Evolutionary conservation across 441 rosid genomes (phyloP).

Genomic region (Codiaeum variegatum): DNA sequence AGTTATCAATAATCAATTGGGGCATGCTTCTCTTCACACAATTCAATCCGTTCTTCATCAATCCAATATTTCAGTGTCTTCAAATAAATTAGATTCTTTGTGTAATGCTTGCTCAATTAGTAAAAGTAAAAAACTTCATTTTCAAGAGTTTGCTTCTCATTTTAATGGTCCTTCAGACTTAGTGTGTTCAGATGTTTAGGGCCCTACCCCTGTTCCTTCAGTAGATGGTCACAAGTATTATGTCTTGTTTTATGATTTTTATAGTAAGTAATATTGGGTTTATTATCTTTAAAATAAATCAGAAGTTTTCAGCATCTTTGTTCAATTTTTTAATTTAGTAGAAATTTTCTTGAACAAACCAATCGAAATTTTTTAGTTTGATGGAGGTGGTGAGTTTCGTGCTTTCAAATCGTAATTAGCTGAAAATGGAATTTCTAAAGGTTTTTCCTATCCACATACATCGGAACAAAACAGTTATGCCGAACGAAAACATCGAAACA

Average conservation of each 20-base stretch:
- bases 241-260: too few species aligned
- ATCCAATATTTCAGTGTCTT: not conserved
- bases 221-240: not conserved
- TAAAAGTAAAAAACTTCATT: not conserved
- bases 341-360: not conserved
- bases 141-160: not conserved
- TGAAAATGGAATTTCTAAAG: not conserved
- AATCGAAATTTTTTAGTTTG: not conserved
- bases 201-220: not conserved
- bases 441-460: not conserved
- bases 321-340: not conserved
- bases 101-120: not conserved
- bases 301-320: not conserved
- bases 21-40: too few species aligned
- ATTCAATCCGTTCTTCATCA: not conserved
- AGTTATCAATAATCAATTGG: too few species aligned
- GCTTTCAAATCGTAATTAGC: not conserved
- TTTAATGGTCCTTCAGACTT: not conserved
- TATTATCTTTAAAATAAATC: too few species aligned
- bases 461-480: not conserved
- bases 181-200: not conserved
- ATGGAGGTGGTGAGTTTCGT: not conserved
- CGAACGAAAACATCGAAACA: not conserved
- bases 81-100: not conserved
- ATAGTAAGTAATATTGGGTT: too few species aligned